Conservation (phyloP, 1,284 basidiomycete species). For the Cerioporus squamosus region DNA sequence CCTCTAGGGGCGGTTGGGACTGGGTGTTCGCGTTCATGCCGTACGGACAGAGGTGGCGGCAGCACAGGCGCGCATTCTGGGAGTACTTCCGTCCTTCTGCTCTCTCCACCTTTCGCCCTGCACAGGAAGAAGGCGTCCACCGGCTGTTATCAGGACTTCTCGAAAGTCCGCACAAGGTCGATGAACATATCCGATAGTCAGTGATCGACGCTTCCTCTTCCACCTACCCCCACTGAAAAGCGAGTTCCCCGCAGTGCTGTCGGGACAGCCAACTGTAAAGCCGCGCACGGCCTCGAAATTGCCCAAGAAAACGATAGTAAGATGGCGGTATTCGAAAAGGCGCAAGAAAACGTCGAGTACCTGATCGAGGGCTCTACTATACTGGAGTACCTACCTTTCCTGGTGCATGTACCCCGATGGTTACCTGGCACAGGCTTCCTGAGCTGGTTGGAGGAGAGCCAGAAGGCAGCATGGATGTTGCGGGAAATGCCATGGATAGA, state of each 20-base stretch:
- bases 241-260: not conserved
- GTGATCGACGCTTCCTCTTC: not conserved
- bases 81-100: constrained; percentile 2
- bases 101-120: not conserved
- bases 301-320: not conserved
- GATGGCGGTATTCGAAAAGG: not conserved
- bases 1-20: not conserved
- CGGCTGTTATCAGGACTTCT: not conserved
- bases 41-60: constrained; percentile 1
- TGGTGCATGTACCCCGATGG: constrained; percentile 2
- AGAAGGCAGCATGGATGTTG: not conserved
- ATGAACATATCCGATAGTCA: not conserved
- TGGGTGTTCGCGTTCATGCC: constrained; percentile 2
- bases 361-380: not conserved
- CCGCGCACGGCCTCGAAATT: not conserved
- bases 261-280: not conserved
- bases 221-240: not conserved
- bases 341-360: not conserved
- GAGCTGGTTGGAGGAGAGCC: not conserved
- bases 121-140: not conserved
- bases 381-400: not conserved
- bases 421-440: constrained; percentile 1
- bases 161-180: not conserved
- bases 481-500: constrained; percentile 3
- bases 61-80: not conserved